Percentiles rank a stretch among this genome's conserved stretches.
These are phyloP conservation scores for Pseudonitzschia pungens DNA, from an alignment of 108 stramenopile genomes.

Conservation along the genomic window DNA sequence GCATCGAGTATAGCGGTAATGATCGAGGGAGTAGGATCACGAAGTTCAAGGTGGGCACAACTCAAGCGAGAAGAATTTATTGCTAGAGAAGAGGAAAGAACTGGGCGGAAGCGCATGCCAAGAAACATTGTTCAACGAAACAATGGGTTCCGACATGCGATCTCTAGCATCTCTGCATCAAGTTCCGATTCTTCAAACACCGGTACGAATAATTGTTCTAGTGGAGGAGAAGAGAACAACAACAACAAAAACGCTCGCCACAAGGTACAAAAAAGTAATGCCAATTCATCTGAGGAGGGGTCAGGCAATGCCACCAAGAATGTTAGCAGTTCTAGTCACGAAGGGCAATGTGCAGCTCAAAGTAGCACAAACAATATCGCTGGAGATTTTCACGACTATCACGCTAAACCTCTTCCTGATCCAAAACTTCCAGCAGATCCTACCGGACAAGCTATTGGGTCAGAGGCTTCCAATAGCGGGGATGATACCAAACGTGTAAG, in stretches of 20 bases:
- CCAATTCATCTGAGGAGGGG: slow-evolving; percentile 11
- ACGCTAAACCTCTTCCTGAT: slow-evolving; percentile 74
- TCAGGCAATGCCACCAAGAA: slow-evolving; percentile 35
- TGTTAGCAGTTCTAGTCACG: slow-evolving; percentile 60
- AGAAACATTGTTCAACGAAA: slow-evolving; percentile 50
- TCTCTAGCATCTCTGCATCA: slow-evolving; percentile 72
- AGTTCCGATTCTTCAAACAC: slow-evolving; percentile 64
- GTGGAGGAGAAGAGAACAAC: slow-evolving; percentile 53
- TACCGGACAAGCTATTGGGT: slow-evolving; percentile 48
- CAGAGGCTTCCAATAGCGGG: slow-evolving; percentile 36
- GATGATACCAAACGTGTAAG: slow-evolving; percentile 59
- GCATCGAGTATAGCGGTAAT: slow-evolving; percentile 82
- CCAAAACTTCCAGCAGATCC: slow-evolving; percentile 51
- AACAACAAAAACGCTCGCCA: slow-evolving; percentile 29
- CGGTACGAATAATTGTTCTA: slow-evolving; percentile 26
- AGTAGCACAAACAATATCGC: slow-evolving; percentile 25
- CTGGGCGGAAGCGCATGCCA: slow-evolving; percentile 55
- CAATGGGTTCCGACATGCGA: slow-evolving; percentile 60
- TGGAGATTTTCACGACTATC: slow-evolving; percentile 76
- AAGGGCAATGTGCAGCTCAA: slow-evolving; percentile 26
- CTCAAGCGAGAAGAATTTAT: slow-evolving; percentile 77
- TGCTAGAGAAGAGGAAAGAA: slow-evolving; percentile 32
- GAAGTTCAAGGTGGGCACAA: slow-evolving; percentile 74
- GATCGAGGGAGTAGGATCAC: slow-evolving; percentile 79
- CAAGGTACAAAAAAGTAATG: slow-evolving; percentile 12